These are phyloP conservation scores for Sordariomycetes sp. DNA, from an alignment of 2,329 filamentous ascomycete species.

Conservation along the genomic window DNA sequence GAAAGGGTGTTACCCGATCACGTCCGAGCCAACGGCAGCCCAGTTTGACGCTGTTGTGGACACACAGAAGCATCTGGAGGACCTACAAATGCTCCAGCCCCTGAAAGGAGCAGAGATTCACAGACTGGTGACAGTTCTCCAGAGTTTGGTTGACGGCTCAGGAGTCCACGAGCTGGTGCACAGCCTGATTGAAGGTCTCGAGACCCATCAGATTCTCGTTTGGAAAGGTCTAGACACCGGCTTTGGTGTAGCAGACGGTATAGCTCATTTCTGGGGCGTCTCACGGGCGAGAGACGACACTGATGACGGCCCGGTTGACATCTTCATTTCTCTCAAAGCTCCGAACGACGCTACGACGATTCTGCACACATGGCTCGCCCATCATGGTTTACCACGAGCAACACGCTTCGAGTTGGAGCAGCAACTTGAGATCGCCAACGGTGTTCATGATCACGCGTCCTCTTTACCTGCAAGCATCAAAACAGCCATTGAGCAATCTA, in stretches of 20 bases:
- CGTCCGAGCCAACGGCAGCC: slow-evolving; percentile 13
- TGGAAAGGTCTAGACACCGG: slow-evolving; percentile 26
- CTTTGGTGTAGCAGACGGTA: slow-evolving; percentile 19
- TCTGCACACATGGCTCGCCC: slow-evolving; percentile 27
- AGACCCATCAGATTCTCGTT: slow-evolving; percentile 13
- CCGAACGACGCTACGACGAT: slow-evolving; percentile 19
- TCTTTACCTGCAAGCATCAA: slow-evolving; percentile 17
- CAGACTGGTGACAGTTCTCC: slow-evolving; percentile 13
- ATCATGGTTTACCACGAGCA: slow-evolving; percentile 20
- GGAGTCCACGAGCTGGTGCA: slow-evolving; percentile 13
- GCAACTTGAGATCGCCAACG: slow-evolving; percentile 12
- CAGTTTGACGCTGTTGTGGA: slow-evolving; percentile 19
- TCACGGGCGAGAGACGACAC: slow-evolving; percentile 10
- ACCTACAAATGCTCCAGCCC: slow-evolving; percentile 19
- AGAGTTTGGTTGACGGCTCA: slow-evolving; percentile 8
- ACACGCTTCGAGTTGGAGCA: slow-evolving; percentile 21
- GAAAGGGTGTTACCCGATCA: slow-evolving; percentile 19
- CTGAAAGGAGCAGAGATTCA: slow-evolving; percentile 16
- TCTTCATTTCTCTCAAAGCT: slow-evolving; percentile 24
- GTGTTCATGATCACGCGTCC: not conserved
- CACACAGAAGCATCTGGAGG: slow-evolving; percentile 19
- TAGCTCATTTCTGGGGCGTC: slow-evolving; percentile 23
- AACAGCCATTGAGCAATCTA: slow-evolving; percentile 15
- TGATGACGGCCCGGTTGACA: slow-evolving; percentile 12
- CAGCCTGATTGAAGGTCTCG: slow-evolving; percentile 16